Base-by-base conservation (phyloP, 306 rosid genomes). In the Mimosa bimucronata region DNA sequence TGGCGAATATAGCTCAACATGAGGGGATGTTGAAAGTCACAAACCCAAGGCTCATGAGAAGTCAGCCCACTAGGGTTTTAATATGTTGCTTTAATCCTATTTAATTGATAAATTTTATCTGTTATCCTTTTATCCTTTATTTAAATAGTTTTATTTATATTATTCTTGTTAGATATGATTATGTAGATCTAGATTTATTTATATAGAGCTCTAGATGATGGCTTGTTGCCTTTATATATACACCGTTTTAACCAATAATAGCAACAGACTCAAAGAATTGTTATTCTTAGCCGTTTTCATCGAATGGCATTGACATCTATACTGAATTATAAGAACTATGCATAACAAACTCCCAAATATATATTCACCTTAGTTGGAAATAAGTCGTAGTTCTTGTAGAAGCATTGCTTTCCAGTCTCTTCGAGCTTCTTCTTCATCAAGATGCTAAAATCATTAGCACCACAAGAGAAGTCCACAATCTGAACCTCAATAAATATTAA, bases 401-500 rank as follows among this genome's bases (percentile, higher is more conserved):
- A 84, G 86, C 99, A 95, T 66, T 55, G 85, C 87, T 93, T 95
- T 82, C 98, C 94, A 0, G 50, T 89, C 85, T 88, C 93, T 70
- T 93, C 94, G 26, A 95, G 94, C 79, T 89, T 95, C 86, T 90
- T 93, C 76, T 85, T 90, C 98, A 95, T 86, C 46, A 90, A 81
- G 57, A 83, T 80, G 86, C 99, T 93, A 80, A 95, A 95, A 79
- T 93, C 98, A 81, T 95, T 95, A 74, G 99, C 90, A 74, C 98
- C 99, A 55, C 98, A 95, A 68, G 97, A 88, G 84, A 95, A 95
- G 90, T 95, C 99, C 88, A 95, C 99, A 44, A 93, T 81, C 99
- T 95, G 96, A 79, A 76, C 84, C 85, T 21, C 21, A 64, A 80
- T 73, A 78, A 84, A 55, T 44, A 30, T 66, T 61, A 82, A 83